A percentile compares a stretch with the other conserved stretches of the same genome.
Conservation (phyloP, 306 rosid genomes). For the Prinsepia uniflora region DNA sequence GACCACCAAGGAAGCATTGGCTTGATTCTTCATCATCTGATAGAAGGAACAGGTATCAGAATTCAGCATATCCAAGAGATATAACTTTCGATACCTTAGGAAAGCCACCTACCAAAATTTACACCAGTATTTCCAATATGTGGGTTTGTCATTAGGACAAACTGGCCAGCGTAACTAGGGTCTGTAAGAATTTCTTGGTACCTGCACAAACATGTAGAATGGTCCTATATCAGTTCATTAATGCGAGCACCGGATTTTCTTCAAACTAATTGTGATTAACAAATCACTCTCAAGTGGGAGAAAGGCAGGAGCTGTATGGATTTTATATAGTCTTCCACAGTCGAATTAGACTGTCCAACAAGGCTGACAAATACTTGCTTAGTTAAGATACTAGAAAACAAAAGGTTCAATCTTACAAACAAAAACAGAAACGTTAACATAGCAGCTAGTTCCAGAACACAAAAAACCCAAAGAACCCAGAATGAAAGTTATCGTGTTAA, state of each 20-base stretch:
- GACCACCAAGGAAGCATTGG: slow-evolving; percentile 78
- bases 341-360: not conserved
- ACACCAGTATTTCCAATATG: slow-evolving; percentile 94
- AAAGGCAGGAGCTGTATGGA: not conserved
- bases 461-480: not conserved
- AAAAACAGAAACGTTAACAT: too few relatives aligned
- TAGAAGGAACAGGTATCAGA: slow-evolving; percentile 4
- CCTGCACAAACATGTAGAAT: slow-evolving; percentile 38
- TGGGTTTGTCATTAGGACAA: slow-evolving; percentile 91
- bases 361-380: not conserved
- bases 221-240: slow-evolving; percentile 2
- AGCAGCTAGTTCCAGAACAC: not conserved
- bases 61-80: slow-evolving; percentile 15
- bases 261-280: not conserved
- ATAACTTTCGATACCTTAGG: slow-evolving; percentile 3
- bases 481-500: not conserved
- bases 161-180: slow-evolving; percentile 97
- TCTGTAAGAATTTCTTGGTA: slow-evolving; percentile 96
- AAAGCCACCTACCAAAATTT: slow-evolving; percentile 58
- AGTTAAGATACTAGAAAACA: too few relatives aligned
- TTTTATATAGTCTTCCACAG: not conserved
- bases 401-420: not conserved
- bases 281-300: not conserved
- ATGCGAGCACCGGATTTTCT: not conserved
- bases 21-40: slow-evolving; percentile 86